phyloP scores from a whole-genome alignment of 2,329 filamentous ascomycete species.

The Ceratocystiopsis brevicomis region DNA sequence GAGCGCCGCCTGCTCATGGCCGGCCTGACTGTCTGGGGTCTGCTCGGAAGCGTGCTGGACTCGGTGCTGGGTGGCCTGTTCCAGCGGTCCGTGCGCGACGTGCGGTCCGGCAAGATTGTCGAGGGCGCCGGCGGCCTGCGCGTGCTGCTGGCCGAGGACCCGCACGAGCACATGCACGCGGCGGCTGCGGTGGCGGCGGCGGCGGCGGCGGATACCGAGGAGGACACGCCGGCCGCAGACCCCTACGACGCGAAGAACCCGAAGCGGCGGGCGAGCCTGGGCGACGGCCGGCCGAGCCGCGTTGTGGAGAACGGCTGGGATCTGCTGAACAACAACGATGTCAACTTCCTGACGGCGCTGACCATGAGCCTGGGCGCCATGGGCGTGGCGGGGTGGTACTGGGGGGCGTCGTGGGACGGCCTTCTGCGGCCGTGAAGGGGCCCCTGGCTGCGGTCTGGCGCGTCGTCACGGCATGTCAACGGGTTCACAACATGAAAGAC shows the following conservation, averaged over 20 bases:
- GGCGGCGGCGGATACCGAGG: conserved; percentile 18
- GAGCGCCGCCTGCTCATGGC: conserved; percentile 29
- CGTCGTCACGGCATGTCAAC: no score
- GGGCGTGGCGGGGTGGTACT: conserved; percentile 40
- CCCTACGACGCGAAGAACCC: conserved; percentile 29
- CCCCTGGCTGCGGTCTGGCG: no score
- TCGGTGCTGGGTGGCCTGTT: conserved; percentile 70
- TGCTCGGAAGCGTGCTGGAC: conserved; percentile 67
- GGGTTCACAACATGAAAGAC: no score
- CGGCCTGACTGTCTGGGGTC: conserved; percentile 52
- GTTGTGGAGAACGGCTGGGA: conserved; percentile 49
- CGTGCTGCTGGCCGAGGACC: conserved; percentile 22
- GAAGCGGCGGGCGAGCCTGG: conserved; percentile 32
- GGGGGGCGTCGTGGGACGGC: conserved; percentile 32
- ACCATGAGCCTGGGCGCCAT: conserved; percentile 67
- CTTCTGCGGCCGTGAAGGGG: conserved; percentile 14
- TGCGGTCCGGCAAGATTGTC: conserved; percentile 67
- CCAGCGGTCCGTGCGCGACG: conserved; percentile 73
- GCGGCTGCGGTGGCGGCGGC: conserved; percentile 9
- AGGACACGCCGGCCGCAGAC: conserved; percentile 15
- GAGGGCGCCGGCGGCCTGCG: conserved; percentile 61
- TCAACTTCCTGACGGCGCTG: conserved; percentile 82
- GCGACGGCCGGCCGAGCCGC: conserved; percentile 39
- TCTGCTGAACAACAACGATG: conserved; percentile 82
- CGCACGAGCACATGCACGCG: conserved; percentile 1